phyloP scores from a whole-genome alignment of 2,329 filamentous ascomycete genomes.

The Cladosporium sp. region DNA sequence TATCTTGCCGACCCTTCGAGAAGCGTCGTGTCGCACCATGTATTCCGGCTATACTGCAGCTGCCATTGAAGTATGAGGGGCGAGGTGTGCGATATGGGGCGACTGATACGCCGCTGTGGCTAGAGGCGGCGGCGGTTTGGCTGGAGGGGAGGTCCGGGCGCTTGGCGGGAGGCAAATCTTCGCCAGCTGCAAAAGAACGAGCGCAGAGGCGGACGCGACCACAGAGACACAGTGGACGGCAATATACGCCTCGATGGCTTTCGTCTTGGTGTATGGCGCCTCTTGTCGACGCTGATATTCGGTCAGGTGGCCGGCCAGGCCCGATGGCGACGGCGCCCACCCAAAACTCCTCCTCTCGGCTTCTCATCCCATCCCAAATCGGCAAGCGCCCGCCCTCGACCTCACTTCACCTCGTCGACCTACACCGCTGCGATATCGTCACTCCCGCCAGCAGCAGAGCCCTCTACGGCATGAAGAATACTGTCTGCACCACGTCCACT shows the following conservation, averaged over 20 bases:
- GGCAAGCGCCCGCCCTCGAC: constrained; percentile 19
- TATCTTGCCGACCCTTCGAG: constrained; percentile 12
- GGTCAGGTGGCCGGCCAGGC: constrained; percentile 13
- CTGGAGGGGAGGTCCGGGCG: constrained; percentile 7
- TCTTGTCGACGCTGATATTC: constrained; percentile 9
- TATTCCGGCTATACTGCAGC: constrained; percentile 12
- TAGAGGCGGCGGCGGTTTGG: constrained; percentile 17
- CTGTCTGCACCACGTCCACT: no score
- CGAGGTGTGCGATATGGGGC: constrained; percentile 18
- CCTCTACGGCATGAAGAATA: neutral
- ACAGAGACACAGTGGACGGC: neutral
- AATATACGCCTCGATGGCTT: neutral
- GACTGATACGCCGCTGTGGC: constrained; percentile 20
- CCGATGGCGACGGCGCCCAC: constrained; percentile 10
- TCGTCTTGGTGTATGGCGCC: neutral
- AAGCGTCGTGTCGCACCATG: neutral
- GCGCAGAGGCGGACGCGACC: neutral
- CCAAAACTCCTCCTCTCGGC: constrained; percentile 12
- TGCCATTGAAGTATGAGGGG: constrained; percentile 18
- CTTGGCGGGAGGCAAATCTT: constrained; percentile 22
- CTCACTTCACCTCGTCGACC: constrained; percentile 14
- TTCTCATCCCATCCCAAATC: constrained; percentile 9
- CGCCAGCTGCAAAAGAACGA: constrained; percentile 1
- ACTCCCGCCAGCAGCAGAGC: neutral
- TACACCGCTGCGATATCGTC: neutral